Conservation (phyloP, 129 eudicot genomes). For the Heracleum sosnowskyi region DNA sequence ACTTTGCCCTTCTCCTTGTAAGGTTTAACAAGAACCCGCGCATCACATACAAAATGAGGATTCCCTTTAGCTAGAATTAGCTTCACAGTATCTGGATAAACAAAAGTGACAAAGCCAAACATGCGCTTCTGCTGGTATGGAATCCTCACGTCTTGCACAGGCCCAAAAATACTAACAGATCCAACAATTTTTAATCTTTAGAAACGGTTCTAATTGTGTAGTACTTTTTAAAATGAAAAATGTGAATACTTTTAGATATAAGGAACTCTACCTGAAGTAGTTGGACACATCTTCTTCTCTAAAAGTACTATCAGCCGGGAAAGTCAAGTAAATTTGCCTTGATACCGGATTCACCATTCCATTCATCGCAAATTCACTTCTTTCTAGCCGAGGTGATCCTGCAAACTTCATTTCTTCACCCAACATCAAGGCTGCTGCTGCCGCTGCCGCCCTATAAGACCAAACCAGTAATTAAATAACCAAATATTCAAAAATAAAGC, state of each 20-base stretch:
- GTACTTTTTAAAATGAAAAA: not conserved
- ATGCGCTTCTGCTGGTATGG: slow-evolving; percentile 83
- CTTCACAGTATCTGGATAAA: slow-evolving; percentile 66
- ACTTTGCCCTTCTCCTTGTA: slow-evolving; percentile 86
- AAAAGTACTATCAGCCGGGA: slow-evolving; percentile 79
- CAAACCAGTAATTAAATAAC: not conserved
- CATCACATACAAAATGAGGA: slow-evolving; percentile 80
- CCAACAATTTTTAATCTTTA: slow-evolving; percentile 4
- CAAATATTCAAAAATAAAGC: not conserved
- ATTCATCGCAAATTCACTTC: slow-evolving; percentile 41
- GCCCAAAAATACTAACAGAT: slow-evolving; percentile 47
- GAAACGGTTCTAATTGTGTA: not conserved
- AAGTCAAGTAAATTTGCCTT: slow-evolving; percentile 75
- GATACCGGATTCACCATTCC: slow-evolving; percentile 61
- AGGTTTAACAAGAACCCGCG: slow-evolving; percentile 73
- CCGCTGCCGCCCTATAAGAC: slow-evolving; percentile 22
- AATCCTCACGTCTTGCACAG: slow-evolving; percentile 86
- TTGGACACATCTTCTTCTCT: slow-evolving; percentile 75
- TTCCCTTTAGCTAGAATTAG: slow-evolving; percentile 80
- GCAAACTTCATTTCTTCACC: slow-evolving; percentile 48
- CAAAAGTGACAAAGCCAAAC: slow-evolving; percentile 79
- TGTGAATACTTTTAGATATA: not conserved
- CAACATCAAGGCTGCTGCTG: slow-evolving; percentile 42
- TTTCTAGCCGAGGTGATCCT: slow-evolving; percentile 24
- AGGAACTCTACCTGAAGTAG: slow-evolving; percentile 47